phyloP scores from a whole-genome alignment of 306 rosid species.

The Vigna radiata region DNA sequence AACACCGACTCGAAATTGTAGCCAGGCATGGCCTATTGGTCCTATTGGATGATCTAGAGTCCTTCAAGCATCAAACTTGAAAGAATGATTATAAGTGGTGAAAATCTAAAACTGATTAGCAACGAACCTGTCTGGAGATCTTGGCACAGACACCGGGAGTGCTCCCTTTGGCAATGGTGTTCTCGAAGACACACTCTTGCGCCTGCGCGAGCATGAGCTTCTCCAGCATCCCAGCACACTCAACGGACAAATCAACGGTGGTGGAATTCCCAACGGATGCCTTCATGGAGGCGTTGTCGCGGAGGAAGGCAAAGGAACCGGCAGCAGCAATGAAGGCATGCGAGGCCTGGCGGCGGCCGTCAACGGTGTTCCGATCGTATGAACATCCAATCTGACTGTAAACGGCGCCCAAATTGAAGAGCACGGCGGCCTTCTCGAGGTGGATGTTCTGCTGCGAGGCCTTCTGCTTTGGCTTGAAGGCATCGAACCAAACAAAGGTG shows the following conservation, averaged over 20 bases:
- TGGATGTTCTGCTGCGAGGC: conserved; percentile 97
- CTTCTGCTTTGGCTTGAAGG: conserved; percentile 82
- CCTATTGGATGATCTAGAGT: not conserved
- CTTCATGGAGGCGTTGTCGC: conserved; percentile 83
- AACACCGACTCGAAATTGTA: not conserved
- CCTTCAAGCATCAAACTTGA: not conserved
- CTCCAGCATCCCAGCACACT: conserved; percentile 93
- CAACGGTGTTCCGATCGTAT: conserved; percentile 76
- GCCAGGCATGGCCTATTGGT: not conserved
- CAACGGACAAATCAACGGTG: conserved; percentile 83
- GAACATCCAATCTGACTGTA: conserved; percentile 92
- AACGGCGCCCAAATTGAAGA: conserved; percentile 90
- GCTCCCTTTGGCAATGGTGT: conserved; percentile 89
- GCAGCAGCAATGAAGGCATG: conserved; percentile 89
- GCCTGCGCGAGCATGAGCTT: conserved; percentile 97
- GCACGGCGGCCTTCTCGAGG: conserved; percentile 85
- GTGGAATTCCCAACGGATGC: conserved; percentile 79
- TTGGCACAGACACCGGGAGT: conserved; percentile 97
- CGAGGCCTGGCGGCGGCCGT: conserved; percentile 80
- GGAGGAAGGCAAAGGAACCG: conserved; percentile 73
- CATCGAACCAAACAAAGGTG: conserved; percentile 89
- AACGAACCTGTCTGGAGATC: conserved; percentile 91
- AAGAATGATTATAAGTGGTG: not conserved
- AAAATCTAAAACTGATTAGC: not conserved
- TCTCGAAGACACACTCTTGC: conserved; percentile 96